Base-by-base conservation (phyloP, 2,329 filamentous ascomycete genomes). In the Sporothrix brunneoviolacea region DNA sequence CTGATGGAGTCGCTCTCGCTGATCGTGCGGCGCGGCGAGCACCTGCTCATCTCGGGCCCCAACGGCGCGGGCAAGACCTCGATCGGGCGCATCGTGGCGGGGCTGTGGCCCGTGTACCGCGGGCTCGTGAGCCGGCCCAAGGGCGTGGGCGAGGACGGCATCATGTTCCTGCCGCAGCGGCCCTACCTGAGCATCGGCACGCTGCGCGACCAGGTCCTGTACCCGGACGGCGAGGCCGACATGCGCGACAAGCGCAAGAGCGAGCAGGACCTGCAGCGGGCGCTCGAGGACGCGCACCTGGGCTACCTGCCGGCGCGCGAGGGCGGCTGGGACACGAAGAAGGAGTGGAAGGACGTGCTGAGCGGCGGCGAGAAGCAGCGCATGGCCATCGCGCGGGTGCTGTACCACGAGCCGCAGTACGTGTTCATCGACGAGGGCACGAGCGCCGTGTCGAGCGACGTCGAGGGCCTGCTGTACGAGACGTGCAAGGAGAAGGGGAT, bases 301-400 rank as follows among this genome's bases (percentile, higher is more conserved):
- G 91, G 90, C 4, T 97, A 98, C 66, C 77, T 98, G 1, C 88
- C 89, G 1, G 83, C 91, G 43, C 83, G 93, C 15, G 93, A 98
- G 72, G 93, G 93, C 35, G 93, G 93, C 13, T 97, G 90, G 90
- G 89, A 98, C 63, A 93, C 89, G 4, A 80, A 89, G 51, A 97
- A 98, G 68, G 91, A 95, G 64, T 98, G 93, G 93, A 96, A 97
- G 70, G 91, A 97, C 59, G 89, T 98, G 4, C 75, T 98, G n/a
- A 91, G 86, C 57, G 93, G 93, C 35, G 93, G 93, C 12, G 93
- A 98, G 75, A 98, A 98, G 72, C 93, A 98, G 70, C 77, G 93
- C 19, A 88, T 98, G 79, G 89, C 82, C 0, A 89, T 98, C 60
- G 91, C 94, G 4, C 76, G 93, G 39, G 67, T 98, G 44, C 72